Conservation (phyloP, 352 stramenopile species). For the Phytophthora brassicae region DNA sequence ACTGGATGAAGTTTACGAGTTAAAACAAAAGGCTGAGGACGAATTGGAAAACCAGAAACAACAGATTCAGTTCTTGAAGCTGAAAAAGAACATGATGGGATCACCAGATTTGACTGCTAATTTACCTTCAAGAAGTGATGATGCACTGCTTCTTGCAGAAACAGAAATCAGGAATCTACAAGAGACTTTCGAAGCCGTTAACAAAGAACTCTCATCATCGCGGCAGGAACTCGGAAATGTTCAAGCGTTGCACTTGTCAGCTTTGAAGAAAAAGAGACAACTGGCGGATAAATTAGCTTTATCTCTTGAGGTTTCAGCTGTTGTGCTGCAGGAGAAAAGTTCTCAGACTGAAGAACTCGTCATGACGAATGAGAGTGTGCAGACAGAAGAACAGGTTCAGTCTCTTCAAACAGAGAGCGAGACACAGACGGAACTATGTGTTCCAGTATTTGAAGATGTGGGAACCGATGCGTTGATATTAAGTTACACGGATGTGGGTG, state of each 20-base stretch:
- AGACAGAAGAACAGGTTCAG: conserved; percentile 16
- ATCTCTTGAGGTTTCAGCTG: conserved; percentile 7
- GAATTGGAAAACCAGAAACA: conserved; percentile 50
- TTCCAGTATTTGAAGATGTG: conserved; percentile 12
- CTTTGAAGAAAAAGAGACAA: conserved; percentile 52
- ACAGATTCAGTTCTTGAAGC: conserved; percentile 50
- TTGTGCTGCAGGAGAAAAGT: conserved; percentile 3
- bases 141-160: conserved; percentile 13
- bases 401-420: background rate
- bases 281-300: conserved; percentile 40
- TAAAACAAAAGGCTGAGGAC: conserved; percentile 39
- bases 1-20: conserved; percentile 35
- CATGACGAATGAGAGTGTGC: conserved; percentile 5
- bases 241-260: conserved; percentile 39
- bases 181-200: conserved; percentile 44
- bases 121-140: conserved; percentile 5
- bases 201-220: conserved; percentile 37
- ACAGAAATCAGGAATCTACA: conserved; percentile 47
- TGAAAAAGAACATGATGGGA: conserved; percentile 51
- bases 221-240: conserved; percentile 49
- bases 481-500: conserved; percentile 16
- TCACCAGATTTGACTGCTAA: background rate
- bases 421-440: background rate
- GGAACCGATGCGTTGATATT: conserved; percentile 22
- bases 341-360: conserved; percentile 17